phyloP scores from a whole-genome alignment of 2,329 filamentous ascomycete species.

The Blastomyces gilchristii region DNA sequence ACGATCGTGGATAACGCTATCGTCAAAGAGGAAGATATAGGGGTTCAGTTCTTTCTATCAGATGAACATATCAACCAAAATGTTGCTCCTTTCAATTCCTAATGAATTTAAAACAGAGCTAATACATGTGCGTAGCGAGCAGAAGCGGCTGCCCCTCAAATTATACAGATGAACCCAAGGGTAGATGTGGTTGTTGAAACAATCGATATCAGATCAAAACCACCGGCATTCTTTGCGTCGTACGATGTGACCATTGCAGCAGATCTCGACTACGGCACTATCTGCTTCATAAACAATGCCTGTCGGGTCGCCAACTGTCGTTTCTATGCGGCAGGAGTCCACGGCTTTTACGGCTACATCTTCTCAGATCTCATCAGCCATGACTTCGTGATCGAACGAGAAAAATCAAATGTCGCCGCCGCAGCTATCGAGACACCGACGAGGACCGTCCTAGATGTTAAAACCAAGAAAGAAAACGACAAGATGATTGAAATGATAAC shows the following conservation, averaged over 20 bases:
- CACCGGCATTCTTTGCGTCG: slow-evolving; percentile 60
- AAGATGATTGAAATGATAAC: slow-evolving; percentile 77
- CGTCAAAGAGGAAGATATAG: slow-evolving; percentile 70
- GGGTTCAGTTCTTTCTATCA: slow-evolving; percentile 71
- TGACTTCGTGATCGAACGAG: slow-evolving; percentile 78
- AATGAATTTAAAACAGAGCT: neutral
- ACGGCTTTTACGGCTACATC: slow-evolving; percentile 89
- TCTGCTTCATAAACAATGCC: slow-evolving; percentile 74
- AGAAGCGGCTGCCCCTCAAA: slow-evolving; percentile 62
- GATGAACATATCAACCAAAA: slow-evolving; percentile 66
- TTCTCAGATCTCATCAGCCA: slow-evolving; percentile 89
- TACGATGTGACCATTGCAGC: slow-evolving; percentile 88
- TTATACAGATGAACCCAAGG: slow-evolving; percentile 81
- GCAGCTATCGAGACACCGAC: slow-evolving; percentile 63
- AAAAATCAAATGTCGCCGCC: slow-evolving; percentile 61
- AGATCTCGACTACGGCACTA: slow-evolving; percentile 64
- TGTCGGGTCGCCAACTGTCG: slow-evolving; percentile 67
- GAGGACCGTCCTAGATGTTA: slow-evolving; percentile 60
- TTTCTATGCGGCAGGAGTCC: slow-evolving; percentile 79
- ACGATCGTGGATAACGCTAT: slow-evolving; percentile 72
- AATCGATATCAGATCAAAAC: slow-evolving; percentile 55
- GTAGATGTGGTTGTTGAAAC: slow-evolving; percentile 66
- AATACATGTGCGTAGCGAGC: slow-evolving; percentile 49
- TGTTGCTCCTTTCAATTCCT: slow-evolving; percentile 26
- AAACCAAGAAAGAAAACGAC: slow-evolving; percentile 57